Conservation (phyloP, 2,329 filamentous ascomycete genomes). For the Ascochyta pisi region DNA sequence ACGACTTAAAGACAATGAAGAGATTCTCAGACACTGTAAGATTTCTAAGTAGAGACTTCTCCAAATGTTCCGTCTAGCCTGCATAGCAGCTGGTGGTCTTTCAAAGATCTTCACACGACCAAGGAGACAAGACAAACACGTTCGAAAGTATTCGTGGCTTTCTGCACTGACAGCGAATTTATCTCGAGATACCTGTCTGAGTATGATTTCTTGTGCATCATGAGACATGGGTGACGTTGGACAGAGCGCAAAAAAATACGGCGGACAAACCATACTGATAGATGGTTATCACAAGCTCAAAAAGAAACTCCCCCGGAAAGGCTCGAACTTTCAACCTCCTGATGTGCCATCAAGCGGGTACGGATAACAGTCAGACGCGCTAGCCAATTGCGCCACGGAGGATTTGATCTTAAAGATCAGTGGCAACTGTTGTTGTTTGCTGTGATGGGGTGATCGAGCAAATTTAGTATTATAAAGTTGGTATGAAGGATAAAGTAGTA, state of each 20-base stretch:
- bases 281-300: neutral
- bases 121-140: too few relatives aligned
- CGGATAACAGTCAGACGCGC: conserved; percentile 66
- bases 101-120: too few relatives aligned
- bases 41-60: too few relatives aligned
- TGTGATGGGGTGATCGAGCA: conserved; percentile 16
- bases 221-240: neutral
- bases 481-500: too few relatives aligned
- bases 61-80: too few relatives aligned
- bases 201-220: neutral
- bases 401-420: conserved; percentile 31
- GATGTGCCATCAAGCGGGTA: conserved; percentile 28
- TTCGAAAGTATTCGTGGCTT: too few relatives aligned
- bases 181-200: too few relatives aligned
- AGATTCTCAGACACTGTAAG: too few relatives aligned
- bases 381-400: conserved; percentile 61
- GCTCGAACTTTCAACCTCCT: conserved; percentile 46
- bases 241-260: neutral
- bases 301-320: conserved; percentile 38
- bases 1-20: too few relatives aligned
- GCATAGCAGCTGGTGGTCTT: too few relatives aligned
- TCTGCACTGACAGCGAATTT: too few relatives aligned
- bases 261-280: neutral
- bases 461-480: neutral
- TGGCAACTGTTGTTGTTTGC: conserved; percentile 24